Conservation (phyloP, 208 protist genomes). For the Wallacemonas rigidus region DNA sequence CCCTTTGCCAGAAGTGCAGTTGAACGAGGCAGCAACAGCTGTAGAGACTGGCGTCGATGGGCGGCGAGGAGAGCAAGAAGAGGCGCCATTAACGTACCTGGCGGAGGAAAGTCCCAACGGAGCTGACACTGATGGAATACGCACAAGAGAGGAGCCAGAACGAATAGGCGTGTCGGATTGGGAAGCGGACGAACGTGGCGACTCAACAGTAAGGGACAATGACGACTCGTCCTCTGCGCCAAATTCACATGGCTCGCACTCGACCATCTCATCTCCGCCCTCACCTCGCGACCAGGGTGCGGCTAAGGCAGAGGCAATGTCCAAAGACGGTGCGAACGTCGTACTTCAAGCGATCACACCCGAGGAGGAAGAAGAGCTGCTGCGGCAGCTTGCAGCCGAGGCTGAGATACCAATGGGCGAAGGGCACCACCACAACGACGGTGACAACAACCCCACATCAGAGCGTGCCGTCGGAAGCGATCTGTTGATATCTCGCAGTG, state of each 20-base stretch:
- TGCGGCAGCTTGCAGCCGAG: constrained; percentile 7
- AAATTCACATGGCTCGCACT: not conserved
- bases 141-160: not conserved
- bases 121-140: not conserved
- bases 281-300: not conserved
- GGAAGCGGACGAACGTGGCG: not conserved
- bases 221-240: constrained; percentile 9
- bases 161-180: not conserved
- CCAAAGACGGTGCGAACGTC: not conserved
- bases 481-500: too few species aligned
- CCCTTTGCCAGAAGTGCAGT: too few species aligned
- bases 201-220: not conserved
- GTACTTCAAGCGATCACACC: not conserved
- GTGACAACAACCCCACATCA: not conserved
- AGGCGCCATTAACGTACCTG: too few species aligned
- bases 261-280: not conserved
- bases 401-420: not conserved
- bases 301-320: not conserved
- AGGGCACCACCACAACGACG: not conserved
- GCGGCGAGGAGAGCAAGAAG: too few species aligned
- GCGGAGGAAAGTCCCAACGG: too few species aligned
- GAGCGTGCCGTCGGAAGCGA: too few species aligned
- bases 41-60: too few species aligned
- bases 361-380: constrained; percentile 9
- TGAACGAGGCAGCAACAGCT: too few species aligned